phyloP scores from a whole-genome alignment of 345 rosid species.

The Mangifera indica region DNA sequence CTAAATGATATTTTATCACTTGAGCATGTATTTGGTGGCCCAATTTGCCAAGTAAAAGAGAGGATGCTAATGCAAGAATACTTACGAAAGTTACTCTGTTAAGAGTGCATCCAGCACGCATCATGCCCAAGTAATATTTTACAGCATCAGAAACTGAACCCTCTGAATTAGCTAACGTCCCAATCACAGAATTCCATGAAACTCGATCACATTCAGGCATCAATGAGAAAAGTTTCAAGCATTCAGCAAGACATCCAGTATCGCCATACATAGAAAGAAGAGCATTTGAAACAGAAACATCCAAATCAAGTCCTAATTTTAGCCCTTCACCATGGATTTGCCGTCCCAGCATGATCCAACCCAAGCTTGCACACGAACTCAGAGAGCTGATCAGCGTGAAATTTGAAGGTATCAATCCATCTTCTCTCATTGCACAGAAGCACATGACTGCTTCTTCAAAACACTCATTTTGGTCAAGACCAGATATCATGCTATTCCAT shows the following conservation, averaged over 20 bases:
- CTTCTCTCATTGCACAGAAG: constrained; percentile 58
- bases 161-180: constrained; percentile 68
- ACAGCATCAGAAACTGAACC: constrained; percentile 48
- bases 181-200: constrained; percentile 86
- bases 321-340: constrained; percentile 69
- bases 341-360: constrained; percentile 56
- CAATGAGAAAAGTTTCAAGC: constrained; percentile 55
- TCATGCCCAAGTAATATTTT: constrained; percentile 53
- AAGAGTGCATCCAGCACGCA: constrained; percentile 58
- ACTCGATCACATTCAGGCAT: constrained; percentile 81
- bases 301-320: constrained; percentile 66
- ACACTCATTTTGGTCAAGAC: constrained; percentile 73
- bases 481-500: constrained; percentile 91
- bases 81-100: constrained; percentile 71
- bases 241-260: constrained; percentile 45
- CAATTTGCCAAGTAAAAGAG: constrained; percentile 47
- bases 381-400: constrained; percentile 72
- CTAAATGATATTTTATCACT: constrained; percentile 47
- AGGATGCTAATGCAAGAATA: constrained; percentile 63
- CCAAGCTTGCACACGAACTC: constrained; percentile 87
- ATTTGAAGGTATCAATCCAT: constrained; percentile 51
- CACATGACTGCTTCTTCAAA: constrained; percentile 55
- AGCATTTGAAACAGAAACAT: constrained; percentile 86
- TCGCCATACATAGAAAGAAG: constrained; percentile 76
- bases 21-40: constrained; percentile 67